phyloP scores from a whole-genome alignment of 2,329 filamentous ascomycete genomes.

The Ascomycota sp. region DNA sequence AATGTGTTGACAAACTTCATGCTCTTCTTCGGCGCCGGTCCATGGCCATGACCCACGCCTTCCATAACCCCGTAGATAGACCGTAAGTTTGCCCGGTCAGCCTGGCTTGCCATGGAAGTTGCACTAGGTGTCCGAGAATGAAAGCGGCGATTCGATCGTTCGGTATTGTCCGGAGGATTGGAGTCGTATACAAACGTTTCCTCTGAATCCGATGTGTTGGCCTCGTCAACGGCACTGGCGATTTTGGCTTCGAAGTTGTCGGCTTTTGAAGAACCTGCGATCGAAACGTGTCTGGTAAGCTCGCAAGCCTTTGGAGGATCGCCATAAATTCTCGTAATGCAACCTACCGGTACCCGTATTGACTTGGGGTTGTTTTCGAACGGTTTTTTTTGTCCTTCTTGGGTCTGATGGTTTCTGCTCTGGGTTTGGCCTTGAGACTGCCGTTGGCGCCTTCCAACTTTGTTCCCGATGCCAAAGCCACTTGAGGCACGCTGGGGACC shows the following conservation, averaged over 20 bases:
- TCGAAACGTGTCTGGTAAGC: background rate
- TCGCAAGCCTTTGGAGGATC: no score
- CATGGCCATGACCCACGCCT: constrained; percentile 17
- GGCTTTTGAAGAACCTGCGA: constrained; percentile 71
- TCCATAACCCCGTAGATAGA: constrained; percentile 51
- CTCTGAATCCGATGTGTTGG: constrained; percentile 89
- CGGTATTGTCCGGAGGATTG: constrained; percentile 55
- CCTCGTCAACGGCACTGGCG: constrained; percentile 86
- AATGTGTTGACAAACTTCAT: constrained; percentile 91
- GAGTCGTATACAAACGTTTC: constrained; percentile 99
- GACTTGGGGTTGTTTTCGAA: constrained; percentile 54
- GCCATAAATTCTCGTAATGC: no score
- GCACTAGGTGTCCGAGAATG: constrained; percentile 91
- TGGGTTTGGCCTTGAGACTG: constrained; percentile 68
- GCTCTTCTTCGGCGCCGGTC: constrained; percentile 46
- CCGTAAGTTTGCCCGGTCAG: constrained; percentile 37
- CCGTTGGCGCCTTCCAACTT: constrained; percentile 44
- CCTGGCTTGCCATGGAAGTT: constrained; percentile 59
- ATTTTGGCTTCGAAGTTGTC: constrained; percentile 97
- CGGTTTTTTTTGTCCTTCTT: constrained; percentile 72
- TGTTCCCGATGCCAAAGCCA: constrained; percentile 47
- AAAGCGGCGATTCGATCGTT: constrained; percentile 46
- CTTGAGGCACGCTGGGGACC: constrained; percentile 74
- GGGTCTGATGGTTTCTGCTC: constrained; percentile 87
- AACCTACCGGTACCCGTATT: constrained; percentile 52